Evolutionary conservation across 352 stramenopile species (phyloP).

Genomic region (Pythium plurisporium): DNA sequence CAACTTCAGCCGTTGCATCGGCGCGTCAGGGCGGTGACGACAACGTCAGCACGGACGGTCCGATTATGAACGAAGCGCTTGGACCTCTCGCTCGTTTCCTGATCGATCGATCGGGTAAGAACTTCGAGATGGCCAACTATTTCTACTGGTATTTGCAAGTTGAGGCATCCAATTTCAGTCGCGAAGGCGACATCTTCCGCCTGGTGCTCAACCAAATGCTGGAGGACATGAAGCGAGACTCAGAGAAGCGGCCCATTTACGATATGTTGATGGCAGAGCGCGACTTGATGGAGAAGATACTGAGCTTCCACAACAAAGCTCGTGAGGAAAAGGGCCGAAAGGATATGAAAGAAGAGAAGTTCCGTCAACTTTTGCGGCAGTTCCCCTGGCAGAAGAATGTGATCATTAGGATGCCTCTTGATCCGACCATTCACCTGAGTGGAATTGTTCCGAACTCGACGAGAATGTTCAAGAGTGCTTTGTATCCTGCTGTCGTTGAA

Average conservation of each 20-base stretch:
- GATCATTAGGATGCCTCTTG: conserved; percentile 83
- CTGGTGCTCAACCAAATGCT: conserved; percentile 89
- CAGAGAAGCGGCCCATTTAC: conserved; percentile 89
- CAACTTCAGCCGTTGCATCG: conserved; percentile 9
- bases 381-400: conserved; percentile 71
- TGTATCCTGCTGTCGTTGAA: conserved; percentile 97
- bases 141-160: conserved; percentile 95
- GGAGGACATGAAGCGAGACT: conserved; percentile 90
- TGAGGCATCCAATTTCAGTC: conserved; percentile 63
- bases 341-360: conserved; percentile 94
- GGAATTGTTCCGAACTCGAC: conserved; percentile 89
- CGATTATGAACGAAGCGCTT: conserved; percentile 43
- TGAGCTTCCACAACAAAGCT: conserved; percentile 90
- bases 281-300: conserved; percentile 92
- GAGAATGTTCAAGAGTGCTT: conserved; percentile 97
- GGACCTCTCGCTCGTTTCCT: conserved; percentile 91
- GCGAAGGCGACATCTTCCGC: conserved; percentile 75
- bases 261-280: conserved; percentile 90
- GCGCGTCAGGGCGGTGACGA: conserved; percentile 32
- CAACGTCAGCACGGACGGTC: conserved; percentile 35
- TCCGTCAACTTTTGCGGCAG: conserved; percentile 88
- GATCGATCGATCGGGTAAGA: conserved; percentile 90
- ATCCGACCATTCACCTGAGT: conserved; percentile 80
- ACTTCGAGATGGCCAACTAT: conserved; percentile 97
- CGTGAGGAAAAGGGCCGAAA: conserved; percentile 93